Base-by-base conservation (phyloP, 2,329 filamentous ascomycete genomes). In the Alternaria gansuensis region DNA sequence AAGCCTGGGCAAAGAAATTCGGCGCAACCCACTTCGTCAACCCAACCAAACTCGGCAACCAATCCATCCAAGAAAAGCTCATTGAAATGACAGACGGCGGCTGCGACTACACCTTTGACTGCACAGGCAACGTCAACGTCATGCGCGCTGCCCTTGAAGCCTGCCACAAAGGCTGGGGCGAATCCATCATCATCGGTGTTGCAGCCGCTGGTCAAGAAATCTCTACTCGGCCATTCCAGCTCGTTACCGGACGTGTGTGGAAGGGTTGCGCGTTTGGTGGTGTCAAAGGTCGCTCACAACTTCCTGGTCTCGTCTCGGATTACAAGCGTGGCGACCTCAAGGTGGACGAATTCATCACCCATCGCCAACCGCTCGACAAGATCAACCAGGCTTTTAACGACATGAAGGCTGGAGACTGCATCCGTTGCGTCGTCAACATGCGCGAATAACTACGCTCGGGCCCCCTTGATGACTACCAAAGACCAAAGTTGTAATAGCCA, bases 321-420 rank as follows among this genome's bases (percentile, higher is more conserved):
- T 99, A 99, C 82, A 85, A 96, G 79, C 85, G 86, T 52, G 93
- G 93, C 71, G 87, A 90, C 76, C 89, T 99, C 76, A 98, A 97
- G 88, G 95, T 98, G 44, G 94, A 98, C 77, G 95, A 99, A 83
- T 98, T 98, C 84, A 98, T 99, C 82, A 99, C 95, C 31, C 95
- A 99, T 83, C 88, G 93, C 71, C 92, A 96, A 82, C 86, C 85
- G 4, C 83, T 99, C 43, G 82, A 82, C 60, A 87, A 90, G 73
- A 96, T 99, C 80, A 98, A 98, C 84, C 83, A 85, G 51, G 94
- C 93, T 21, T 99, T 97, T 74, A 87, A 92, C 66, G 88, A 90
- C 70, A 99, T 99, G 95, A 96, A 97, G 85, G 85, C 88, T 60
- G 95, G 95, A 59, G 93, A 98, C 80, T 99, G 95, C 81, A 97